These are phyloP conservation scores for Neoboletus brunneissimus DNA, from an alignment of 768 basidiomycete genomes.

Conservation along the genomic window DNA sequence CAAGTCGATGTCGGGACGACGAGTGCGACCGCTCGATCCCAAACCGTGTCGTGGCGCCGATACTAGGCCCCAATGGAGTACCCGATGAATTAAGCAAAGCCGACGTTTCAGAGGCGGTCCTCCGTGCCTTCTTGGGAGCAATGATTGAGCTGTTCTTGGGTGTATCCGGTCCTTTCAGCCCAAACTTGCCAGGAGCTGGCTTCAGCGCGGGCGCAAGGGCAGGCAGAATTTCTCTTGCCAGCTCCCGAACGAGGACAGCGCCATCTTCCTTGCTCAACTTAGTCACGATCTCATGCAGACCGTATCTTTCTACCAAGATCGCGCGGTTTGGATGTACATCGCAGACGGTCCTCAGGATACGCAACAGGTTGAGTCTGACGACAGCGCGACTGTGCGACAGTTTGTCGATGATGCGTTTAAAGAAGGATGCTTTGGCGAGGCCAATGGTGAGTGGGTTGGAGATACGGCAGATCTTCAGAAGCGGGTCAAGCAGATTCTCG, in stretches of 20 bases:
- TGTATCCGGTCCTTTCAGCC: slow-evolving; percentile 34
- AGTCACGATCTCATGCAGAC: slow-evolving; percentile 76
- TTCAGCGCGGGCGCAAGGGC: slow-evolving; percentile 69
- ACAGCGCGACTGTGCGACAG: slow-evolving; percentile 75
- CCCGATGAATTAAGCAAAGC: slow-evolving; percentile 30
- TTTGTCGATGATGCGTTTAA: slow-evolving; percentile 83
- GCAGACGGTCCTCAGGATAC: slow-evolving; percentile 80
- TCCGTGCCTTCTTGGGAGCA: slow-evolving; percentile 62
- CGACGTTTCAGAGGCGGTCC: slow-evolving; percentile 69
- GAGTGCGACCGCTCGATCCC: slow-evolving; percentile 36
- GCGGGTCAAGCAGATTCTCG: slow-evolving; percentile 88
- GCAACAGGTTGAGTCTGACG: slow-evolving; percentile 85
- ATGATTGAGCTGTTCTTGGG: slow-evolving; percentile 40
- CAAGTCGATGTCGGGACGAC: slow-evolving; percentile 51
- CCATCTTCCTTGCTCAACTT: slow-evolving; percentile 80
- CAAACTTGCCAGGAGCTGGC: slow-evolving; percentile 41
- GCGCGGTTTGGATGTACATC: slow-evolving; percentile 87
- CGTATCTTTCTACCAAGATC: slow-evolving; percentile 78
- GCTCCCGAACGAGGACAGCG: slow-evolving; percentile 86
- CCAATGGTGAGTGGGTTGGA: slow-evolving; percentile 72
- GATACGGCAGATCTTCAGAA: slow-evolving; percentile 86
- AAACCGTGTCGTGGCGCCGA: slow-evolving; percentile 24
- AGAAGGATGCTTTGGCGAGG: slow-evolving; percentile 79
- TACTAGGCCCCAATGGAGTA: slow-evolving; percentile 15
- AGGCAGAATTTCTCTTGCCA: slow-evolving; percentile 84